Conservation (phyloP, 164 flowering plant genomes). For the Amborella trichopoda region DNA sequence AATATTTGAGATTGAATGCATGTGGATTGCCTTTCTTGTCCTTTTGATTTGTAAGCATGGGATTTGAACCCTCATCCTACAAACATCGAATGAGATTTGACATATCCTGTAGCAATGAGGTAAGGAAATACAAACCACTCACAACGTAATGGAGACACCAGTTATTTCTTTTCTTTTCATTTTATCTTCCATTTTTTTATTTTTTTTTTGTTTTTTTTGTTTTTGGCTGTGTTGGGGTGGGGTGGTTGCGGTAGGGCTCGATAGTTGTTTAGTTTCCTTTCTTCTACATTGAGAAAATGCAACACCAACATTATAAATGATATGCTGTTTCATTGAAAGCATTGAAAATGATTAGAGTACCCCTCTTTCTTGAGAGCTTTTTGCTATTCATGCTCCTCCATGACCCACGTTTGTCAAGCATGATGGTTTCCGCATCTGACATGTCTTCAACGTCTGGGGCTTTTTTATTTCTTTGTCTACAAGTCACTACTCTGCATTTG, state of each 20-base stretch:
- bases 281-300: neutral
- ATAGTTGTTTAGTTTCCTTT: neutral
- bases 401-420: slow-evolving; percentile 48
- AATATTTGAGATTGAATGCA: too few relatives aligned
- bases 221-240: neutral
- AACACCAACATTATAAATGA: neutral
- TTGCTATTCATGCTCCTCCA: slow-evolving; percentile 43
- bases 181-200: neutral
- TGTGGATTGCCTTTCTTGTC: too few relatives aligned
- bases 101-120: too few relatives aligned
- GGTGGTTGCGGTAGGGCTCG: neutral
- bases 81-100: too few relatives aligned
- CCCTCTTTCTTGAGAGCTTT: slow-evolving; percentile 55
- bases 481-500: too few relatives aligned
- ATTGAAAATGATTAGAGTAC: slow-evolving; percentile 13
- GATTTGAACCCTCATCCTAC: too few relatives aligned
- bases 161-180: neutral
- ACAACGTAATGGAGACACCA: too few relatives aligned
- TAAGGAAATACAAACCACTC: too few relatives aligned
- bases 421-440: too few relatives aligned
- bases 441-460: too few relatives aligned
- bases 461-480: too few relatives aligned
- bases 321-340: neutral
- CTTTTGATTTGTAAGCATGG: too few relatives aligned
- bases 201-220: neutral